phyloP scores from a whole-genome alignment of 805 yeast species.

The Candida palmyrensis region DNA sequence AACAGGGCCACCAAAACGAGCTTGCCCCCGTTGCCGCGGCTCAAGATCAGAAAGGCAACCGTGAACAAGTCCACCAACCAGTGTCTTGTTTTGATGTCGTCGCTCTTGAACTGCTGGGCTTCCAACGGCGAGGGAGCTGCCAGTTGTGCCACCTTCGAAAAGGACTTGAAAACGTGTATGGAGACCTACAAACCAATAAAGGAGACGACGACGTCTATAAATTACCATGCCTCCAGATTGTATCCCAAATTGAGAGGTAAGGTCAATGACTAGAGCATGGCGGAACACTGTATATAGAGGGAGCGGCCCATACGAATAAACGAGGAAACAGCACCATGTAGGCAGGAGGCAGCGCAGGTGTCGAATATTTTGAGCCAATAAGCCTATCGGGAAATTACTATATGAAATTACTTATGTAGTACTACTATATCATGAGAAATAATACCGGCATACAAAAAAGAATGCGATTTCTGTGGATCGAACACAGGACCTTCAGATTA shows the following conservation, averaged over 20 bases:
- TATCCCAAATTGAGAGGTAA: slow-evolving; percentile 50
- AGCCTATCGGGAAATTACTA: background rate
- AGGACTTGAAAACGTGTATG: slow-evolving; percentile 74
- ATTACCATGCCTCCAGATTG: slow-evolving; percentile 53
- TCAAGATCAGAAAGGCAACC: slow-evolving; percentile 63
- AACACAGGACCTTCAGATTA: slow-evolving; percentile 26
- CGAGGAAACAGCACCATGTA: background rate
- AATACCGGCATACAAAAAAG: slow-evolving; percentile 7
- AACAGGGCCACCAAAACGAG: slow-evolving; percentile 38
- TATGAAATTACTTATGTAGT: too few relatives aligned
- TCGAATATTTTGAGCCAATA: background rate
- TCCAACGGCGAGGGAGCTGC: slow-evolving; percentile 82
- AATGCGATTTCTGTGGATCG: slow-evolving; percentile 27
- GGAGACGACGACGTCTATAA: slow-evolving; percentile 41
- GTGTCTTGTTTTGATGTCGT: slow-evolving; percentile 78
- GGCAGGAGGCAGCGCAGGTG: background rate
- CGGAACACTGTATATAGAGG: slow-evolving; percentile 1
- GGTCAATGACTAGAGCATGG: slow-evolving; percentile 25
- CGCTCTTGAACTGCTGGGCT: slow-evolving; percentile 92
- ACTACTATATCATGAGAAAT: slow-evolving; percentile 1
- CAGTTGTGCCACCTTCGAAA: slow-evolving; percentile 60
- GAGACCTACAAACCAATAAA: slow-evolving; percentile 36
- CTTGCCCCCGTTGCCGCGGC: slow-evolving; percentile 68
- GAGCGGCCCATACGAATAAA: too few relatives aligned
- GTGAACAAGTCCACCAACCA: slow-evolving; percentile 57